Percentiles rank a stretch among this genome's conserved stretches.
These are phyloP conservation scores for Fraxinus dipetala DNA, from an alignment of 305 asterid species.

Conservation along the genomic window DNA sequence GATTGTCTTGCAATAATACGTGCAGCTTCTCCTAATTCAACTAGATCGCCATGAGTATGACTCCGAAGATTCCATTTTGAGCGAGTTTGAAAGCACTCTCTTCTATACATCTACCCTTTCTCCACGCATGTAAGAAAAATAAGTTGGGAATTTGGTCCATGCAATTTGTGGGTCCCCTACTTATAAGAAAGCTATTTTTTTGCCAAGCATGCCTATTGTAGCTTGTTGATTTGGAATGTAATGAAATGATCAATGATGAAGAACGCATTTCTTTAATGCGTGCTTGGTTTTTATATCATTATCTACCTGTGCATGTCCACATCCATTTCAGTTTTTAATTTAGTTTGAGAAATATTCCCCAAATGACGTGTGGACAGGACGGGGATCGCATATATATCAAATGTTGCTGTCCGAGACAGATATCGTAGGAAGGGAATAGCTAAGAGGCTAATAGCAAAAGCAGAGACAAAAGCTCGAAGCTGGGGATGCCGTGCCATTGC, in stretches of 20 bases:
- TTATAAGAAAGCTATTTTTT: not conserved
- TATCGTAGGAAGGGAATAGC: conserved; percentile 80
- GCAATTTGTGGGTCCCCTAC: not conserved
- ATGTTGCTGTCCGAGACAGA: conserved; percentile 74
- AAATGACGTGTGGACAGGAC: conserved; percentile 46
- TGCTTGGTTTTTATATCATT: not conserved
- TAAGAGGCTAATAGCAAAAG: conserved; percentile 59
- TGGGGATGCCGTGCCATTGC: conserved; percentile 94
- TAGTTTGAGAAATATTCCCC: not conserved
- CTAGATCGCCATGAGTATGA: not conserved
- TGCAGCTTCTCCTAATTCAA: not conserved
- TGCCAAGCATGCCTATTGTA: not conserved
- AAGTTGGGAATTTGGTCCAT: not conserved
- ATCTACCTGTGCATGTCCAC: not conserved
- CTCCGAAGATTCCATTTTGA: too few species aligned
- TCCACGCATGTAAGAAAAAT: not conserved
- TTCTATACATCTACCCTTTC: too few species aligned
- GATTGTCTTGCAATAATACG: not conserved
- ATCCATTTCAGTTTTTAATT: not conserved
- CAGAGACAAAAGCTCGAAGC: conserved; percentile 69
- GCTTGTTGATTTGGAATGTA: not conserved
- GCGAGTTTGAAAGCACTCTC: too few species aligned
- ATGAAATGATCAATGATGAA: not conserved
- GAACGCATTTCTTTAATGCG: not conserved
- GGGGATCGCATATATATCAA: conserved; percentile 86